Percentiles rank a stretch among this genome's conserved stretches.
These are phyloP conservation scores for Acanthamoeba healyi DNA, from an alignment of 208 protist genomes.

Conservation along the genomic window DNA sequence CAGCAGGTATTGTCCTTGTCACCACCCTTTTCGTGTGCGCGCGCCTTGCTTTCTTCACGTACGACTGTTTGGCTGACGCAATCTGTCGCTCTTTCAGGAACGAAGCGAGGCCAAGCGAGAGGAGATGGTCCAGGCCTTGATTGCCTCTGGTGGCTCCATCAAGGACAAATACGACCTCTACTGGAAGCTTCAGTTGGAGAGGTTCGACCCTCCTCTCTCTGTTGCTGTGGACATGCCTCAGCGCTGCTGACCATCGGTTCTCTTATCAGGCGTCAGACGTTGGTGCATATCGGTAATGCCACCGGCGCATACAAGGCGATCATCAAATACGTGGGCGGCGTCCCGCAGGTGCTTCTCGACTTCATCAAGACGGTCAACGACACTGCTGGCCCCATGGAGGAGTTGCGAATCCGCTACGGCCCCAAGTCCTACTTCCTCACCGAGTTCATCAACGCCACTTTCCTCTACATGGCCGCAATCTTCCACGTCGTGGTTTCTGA, in stretches of 20 bases:
- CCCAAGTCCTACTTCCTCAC: constrained; percentile 69
- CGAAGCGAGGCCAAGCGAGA: constrained; percentile 37
- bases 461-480: background rate
- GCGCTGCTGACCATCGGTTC: no score
- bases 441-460: constrained; percentile 69
- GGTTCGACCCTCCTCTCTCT: background rate
- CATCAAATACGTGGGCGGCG: constrained; percentile 77
- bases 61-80: no score
- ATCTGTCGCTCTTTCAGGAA: background rate
- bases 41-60: background rate
- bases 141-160: constrained; percentile 68
- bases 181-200: constrained; percentile 76
- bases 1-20: background rate
- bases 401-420: constrained; percentile 76
- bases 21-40: background rate
- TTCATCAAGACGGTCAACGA: constrained; percentile 78
- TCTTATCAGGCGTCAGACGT: constrained; percentile 38
- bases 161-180: constrained; percentile 79
- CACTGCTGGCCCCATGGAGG: constrained; percentile 69
- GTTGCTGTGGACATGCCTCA: no score
- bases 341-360: constrained; percentile 78
- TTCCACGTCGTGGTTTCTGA: background rate
- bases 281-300: constrained; percentile 74
- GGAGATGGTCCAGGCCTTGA: background rate
- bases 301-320: constrained; percentile 76